Conservation (phyloP, 352 stramenopile genomes). For the Pythium periplocum region DNA sequence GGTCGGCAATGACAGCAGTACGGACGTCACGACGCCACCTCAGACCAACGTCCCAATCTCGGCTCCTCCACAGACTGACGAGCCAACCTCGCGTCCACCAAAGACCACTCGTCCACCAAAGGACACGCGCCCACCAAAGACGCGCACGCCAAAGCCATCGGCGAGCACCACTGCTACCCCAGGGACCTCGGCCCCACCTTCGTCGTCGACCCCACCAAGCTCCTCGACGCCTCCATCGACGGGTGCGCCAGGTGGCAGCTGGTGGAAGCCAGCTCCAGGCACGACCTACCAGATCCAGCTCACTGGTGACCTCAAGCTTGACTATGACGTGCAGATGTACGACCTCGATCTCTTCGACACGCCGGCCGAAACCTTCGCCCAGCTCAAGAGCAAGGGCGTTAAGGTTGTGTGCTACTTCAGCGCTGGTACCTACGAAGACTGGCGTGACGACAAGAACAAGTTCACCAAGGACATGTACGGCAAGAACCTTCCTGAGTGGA, state of each 20-base stretch:
- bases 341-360: conserved; percentile 41
- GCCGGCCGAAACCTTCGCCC: conserved; percentile 20
- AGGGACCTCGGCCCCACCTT: no score
- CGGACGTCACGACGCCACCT: no score
- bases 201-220: no score
- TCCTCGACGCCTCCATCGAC: neutral
- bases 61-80: no score
- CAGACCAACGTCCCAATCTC: no score
- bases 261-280: conserved; percentile 32
- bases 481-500: conserved; percentile 23
- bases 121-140: no score
- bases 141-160: no score
- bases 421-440: conserved; percentile 47
- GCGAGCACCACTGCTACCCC: no score
- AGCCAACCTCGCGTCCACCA: no score
- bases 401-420: conserved; percentile 61
- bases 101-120: no score
- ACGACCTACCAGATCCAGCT: conserved; percentile 39
- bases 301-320: conserved; percentile 23
- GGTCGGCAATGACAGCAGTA: no score
- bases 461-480: conserved; percentile 33
- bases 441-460: conserved; percentile 33
- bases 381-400: conserved; percentile 20
- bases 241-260: neutral
- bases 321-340: conserved; percentile 29